Evolutionary conservation across 2,329 filamentous ascomycete genomes (phyloP), one percentile per base, ranked within the genome.

Genomic region (Emergomyces orientalis): DNA sequence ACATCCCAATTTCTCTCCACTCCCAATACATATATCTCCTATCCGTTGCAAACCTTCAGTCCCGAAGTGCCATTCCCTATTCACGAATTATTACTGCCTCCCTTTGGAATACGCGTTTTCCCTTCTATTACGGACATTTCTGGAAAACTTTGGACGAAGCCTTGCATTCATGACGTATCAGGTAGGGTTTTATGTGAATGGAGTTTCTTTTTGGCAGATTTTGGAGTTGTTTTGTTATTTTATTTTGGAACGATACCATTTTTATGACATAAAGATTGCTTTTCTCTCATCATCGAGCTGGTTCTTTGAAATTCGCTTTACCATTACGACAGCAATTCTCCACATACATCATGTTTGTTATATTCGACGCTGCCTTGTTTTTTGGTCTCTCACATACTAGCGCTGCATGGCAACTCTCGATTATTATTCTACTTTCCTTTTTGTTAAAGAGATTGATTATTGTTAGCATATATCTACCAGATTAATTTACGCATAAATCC

Each of bases 221-320:
- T 17, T 39, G 32, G 54, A 34, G 32, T 7, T 37, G 32, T 39
- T 1, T 56, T 39, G 2, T 2, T 54, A 2, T 19, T 32, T 52
- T 34, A 2, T 1, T 25, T 56, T 41, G 54, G 54, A 39, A 56
- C 34, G 54, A 56, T 56, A 56, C 54, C 54, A 56, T 14, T 56
- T 39, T 39, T 56, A 56, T 39, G 54, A 39, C 34, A 39, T 56
- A 56, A 56, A 37, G 30, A 54, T 54, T 54, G 54, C 19, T 41
- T 56, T 37, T 11, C 14, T n/a, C 17, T 25, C n/a, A 25, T 25
- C 41, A 6, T 22, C n/a, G 19, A n/a, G n/a, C 17, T 51, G 22
- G 22, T 30, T 22, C 8, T 47, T 30, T 52, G 49, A 30, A 13
- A 56, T 56, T 39, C n/a, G 9, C 8, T 56, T 56, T 56, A 27